These are phyloP conservation scores for Beauveria rudraprayagi DNA, from an alignment of 2,329 filamentous ascomycete genomes.

Conservation along the genomic window DNA sequence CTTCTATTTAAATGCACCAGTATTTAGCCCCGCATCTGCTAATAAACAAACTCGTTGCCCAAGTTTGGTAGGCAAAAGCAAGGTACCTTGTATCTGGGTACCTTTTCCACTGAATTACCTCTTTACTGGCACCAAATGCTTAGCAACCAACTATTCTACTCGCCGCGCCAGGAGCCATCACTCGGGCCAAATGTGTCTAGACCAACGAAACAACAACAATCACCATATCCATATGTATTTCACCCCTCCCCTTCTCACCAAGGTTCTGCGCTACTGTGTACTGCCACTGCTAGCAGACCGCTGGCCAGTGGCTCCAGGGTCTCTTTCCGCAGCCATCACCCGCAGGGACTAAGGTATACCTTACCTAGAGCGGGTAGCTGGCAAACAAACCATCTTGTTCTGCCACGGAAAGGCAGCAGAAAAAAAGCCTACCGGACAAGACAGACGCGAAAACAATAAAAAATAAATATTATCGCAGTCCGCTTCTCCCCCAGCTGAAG, in stretches of 20 bases:
- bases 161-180: neutral
- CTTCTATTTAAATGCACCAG: too few species aligned
- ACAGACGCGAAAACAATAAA: neutral
- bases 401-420: neutral
- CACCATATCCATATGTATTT: neutral
- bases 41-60: neutral
- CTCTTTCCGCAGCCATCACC: neutral
- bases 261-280: neutral
- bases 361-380: neutral
- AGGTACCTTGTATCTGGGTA: neutral
- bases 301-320: neutral
- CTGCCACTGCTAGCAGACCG: neutral
- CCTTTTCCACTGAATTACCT: neutral
- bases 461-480: neutral
- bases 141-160: neutral
- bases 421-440: neutral
- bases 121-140: neutral
- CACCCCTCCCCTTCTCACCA: neutral
- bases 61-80: neutral
- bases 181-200: neutral
- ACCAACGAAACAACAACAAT: neutral
- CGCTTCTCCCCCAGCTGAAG: neutral
- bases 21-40: neutral
- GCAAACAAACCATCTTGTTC: slow-evolving; percentile 1
- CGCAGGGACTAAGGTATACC: neutral